Evolutionary conservation across 2,329 filamentous ascomycete species (phyloP).

Genomic region (Emergomyces pasteurianus): DNA sequence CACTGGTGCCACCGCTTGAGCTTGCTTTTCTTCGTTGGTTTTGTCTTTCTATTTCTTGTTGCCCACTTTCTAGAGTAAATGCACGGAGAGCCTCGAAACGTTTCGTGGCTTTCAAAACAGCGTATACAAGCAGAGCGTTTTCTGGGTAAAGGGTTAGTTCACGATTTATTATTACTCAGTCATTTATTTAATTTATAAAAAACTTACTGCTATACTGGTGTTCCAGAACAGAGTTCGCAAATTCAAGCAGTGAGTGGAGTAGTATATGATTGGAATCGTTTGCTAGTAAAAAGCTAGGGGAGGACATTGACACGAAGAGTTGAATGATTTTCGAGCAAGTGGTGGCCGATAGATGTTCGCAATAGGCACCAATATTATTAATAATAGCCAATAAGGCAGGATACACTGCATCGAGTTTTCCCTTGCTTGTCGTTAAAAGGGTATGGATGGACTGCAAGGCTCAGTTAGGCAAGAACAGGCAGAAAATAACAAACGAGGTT

Average conservation of each 20-base stretch:
- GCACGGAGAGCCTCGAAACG: conserved; percentile 73
- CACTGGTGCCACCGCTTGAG: conserved; percentile 19
- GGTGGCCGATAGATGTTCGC: conserved; percentile 61
- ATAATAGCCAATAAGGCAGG: conserved; percentile 84
- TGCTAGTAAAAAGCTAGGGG: conserved; percentile 78
- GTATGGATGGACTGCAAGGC: conserved; percentile 65
- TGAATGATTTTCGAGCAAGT: conserved; percentile 76
- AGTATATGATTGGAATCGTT: conserved; percentile 85
- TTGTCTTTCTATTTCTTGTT: conserved; percentile 77
- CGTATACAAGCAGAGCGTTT: conserved; percentile 71
- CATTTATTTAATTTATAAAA: background rate
- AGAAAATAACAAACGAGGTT: background rate
- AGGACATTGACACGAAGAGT: conserved; percentile 83
- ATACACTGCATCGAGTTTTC: conserved; percentile 81
- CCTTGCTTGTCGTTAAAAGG: conserved; percentile 82
- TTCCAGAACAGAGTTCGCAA: conserved; percentile 80
- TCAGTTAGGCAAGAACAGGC: conserved; percentile 15
- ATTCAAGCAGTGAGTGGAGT: conserved; percentile 70
- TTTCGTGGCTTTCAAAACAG: conserved; percentile 66
- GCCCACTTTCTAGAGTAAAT: conserved; percentile 84
- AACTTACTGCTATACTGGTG: conserved; percentile 66
- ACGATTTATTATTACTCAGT: background rate
- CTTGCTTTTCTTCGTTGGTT: conserved; percentile 58
- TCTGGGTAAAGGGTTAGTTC: conserved; percentile 37
- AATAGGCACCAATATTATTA: conserved; percentile 80